These are phyloP conservation scores for Citrullus amarus DNA, from an alignment of 306 rosid genomes.

Conservation along the genomic window DNA sequence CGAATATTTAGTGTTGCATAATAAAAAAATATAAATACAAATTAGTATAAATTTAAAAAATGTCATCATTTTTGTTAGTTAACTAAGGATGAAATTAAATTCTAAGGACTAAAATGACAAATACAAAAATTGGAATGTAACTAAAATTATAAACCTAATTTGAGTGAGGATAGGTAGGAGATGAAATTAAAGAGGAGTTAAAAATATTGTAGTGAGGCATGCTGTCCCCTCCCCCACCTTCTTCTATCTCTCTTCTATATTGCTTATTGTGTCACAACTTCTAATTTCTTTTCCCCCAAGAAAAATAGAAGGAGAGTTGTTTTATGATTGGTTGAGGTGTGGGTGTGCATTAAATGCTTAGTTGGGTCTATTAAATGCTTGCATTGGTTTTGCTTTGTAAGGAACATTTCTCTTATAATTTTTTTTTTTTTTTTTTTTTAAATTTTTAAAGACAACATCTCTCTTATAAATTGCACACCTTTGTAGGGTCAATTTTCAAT, in stretches of 20 bases:
- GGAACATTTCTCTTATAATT: too few species aligned
- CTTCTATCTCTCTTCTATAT: background rate
- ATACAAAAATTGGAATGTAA: too few species aligned
- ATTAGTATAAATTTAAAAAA: too few species aligned
- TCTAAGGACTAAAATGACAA: too few species aligned
- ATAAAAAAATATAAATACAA: too few species aligned
- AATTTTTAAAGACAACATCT: background rate
- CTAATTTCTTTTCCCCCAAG: background rate
- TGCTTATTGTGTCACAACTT: background rate
- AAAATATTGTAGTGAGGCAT: background rate
- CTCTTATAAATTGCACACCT: background rate
- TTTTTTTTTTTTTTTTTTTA: too few species aligned
- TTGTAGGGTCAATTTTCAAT: background rate
- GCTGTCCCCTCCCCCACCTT: background rate
- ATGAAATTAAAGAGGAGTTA: background rate
- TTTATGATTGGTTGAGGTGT: slow-evolving; percentile 22
- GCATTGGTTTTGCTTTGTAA: slow-evolving; percentile 3
- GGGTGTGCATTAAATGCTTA: slow-evolving; percentile 34
- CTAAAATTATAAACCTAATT: too few species aligned
- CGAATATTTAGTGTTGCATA: too few species aligned
- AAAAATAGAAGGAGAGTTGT: background rate
- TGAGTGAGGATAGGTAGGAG: too few species aligned
- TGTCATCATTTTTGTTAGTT: too few species aligned
- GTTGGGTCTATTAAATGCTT: slow-evolving; percentile 20
- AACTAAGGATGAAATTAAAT: too few species aligned